Conservation (phyloP, 1,284 basidiomycete genomes). For the Cystobasidium pallidum region DNA sequence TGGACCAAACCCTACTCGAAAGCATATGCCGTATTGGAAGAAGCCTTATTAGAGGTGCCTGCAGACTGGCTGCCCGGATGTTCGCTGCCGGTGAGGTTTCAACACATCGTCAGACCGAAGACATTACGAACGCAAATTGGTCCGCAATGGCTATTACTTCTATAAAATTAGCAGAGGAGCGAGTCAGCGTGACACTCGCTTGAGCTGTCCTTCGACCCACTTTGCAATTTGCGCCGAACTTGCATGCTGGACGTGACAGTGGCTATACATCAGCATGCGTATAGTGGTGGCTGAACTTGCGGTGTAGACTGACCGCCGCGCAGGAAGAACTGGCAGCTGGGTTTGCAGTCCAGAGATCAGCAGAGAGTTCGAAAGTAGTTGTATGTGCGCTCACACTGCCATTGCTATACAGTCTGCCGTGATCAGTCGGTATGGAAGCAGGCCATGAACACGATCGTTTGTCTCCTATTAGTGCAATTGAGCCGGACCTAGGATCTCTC, state of each 20-base stretch:
- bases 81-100: neutral
- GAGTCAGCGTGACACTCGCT: no score
- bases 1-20: constrained; percentile 17
- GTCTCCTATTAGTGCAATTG: neutral
- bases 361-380: neutral
- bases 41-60: neutral
- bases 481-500: neutral
- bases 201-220: constrained; percentile 46
- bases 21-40: neutral
- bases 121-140: no score
- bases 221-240: constrained; percentile 57
- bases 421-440: constrained; percentile 13
- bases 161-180: neutral
- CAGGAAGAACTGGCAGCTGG: constrained; percentile 44
- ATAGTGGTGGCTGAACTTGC: neutral
- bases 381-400: constrained; percentile 30
- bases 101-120: neutral
- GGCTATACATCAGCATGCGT: neutral
- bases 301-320: constrained; percentile 13
- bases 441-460: neutral
- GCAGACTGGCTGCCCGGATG: constrained; percentile 12
- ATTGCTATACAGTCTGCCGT: constrained; percentile 11
- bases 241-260: constrained; percentile 55
- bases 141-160: neutral
- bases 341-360: neutral